Conservation (phyloP, 139 green algal genomes). For the Tetraselmis chui region DNA sequence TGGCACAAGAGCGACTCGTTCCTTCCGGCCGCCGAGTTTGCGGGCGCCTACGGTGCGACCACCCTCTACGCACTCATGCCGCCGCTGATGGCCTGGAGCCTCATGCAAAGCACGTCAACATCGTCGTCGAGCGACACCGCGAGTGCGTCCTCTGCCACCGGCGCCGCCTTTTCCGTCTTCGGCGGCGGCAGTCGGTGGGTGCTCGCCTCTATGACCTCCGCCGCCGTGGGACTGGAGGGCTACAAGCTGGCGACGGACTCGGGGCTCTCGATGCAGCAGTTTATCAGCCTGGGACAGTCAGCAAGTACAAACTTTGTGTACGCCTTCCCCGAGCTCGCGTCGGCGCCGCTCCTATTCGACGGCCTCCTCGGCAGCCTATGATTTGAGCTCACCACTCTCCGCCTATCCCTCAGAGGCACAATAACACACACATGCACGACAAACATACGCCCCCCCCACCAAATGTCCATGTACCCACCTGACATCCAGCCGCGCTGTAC, state of each 20-base stretch:
- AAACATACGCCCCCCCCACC: too few species aligned
- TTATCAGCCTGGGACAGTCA: not conserved
- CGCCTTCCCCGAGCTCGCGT: not conserved
- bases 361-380: not conserved
- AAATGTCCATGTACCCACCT: too few species aligned
- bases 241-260: constrained; percentile 19
- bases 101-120: constrained; percentile 1
- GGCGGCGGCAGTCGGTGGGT: constrained; percentile 31
- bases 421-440: too few species aligned
- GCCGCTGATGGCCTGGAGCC: constrained; percentile 50
- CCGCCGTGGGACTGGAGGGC: constrained; percentile 15
- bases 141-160: not conserved
- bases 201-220: constrained; percentile 25
- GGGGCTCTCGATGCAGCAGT: not conserved
- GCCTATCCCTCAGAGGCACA: too few species aligned
- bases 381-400: too few species aligned
- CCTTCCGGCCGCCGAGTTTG: constrained; percentile 16
- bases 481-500: too few species aligned
- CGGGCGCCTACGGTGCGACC: constrained; percentile 56
- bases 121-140: not conserved
- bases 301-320: not conserved
- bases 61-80: constrained; percentile 60
- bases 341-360: not conserved
- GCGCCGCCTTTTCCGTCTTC: not conserved
- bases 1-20: constrained; percentile 16